Conservation (phyloP, 1,284 basidiomycete genomes). For the Trichosporon sp. region DNA sequence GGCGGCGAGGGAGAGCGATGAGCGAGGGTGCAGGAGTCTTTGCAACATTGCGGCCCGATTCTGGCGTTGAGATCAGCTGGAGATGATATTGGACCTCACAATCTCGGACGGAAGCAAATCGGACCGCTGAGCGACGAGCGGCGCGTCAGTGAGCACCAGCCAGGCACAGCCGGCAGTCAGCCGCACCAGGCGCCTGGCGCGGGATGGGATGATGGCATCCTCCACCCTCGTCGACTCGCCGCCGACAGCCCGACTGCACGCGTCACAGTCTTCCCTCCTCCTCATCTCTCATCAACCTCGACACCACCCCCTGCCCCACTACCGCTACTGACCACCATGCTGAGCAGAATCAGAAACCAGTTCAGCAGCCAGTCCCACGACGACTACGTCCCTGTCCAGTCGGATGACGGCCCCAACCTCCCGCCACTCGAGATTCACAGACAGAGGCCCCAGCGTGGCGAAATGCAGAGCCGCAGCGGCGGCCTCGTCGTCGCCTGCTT, state of each 20-base stretch:
- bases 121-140: background rate
- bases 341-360: background rate
- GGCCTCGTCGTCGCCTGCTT: conserved; percentile 25
- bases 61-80: background rate
- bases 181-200: too few species aligned
- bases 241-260: background rate
- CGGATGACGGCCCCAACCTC: background rate
- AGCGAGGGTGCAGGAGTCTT: background rate
- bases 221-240: background rate
- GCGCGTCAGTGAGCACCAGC: background rate
- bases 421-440: conserved; percentile 4
- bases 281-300: background rate
- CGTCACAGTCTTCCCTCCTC: background rate
- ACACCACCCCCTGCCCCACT: background rate
- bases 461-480: background rate
- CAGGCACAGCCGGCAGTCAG: background rate
- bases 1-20: background rate
- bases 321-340: background rate
- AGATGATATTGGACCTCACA: background rate
- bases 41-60: background rate
- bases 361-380: background rate
- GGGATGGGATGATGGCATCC: background rate
- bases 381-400: background rate
- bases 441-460: background rate
- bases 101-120: background rate